Evolutionary conservation across 176 grass and related monocot species (phyloP).

Genomic region (Bromus sterilis): DNA sequence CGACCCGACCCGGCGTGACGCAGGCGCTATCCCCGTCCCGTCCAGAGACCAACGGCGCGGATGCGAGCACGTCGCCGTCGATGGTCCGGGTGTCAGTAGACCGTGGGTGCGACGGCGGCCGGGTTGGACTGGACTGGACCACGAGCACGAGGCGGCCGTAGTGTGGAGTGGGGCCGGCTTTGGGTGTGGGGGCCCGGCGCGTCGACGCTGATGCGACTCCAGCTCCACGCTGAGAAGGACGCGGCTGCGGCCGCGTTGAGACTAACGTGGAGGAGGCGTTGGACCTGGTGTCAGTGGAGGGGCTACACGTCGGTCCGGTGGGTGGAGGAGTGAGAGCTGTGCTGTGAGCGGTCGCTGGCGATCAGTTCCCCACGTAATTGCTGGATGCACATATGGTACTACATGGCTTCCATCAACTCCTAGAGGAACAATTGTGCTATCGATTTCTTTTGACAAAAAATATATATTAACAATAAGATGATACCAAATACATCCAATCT

Average conservation of each 20-base stretch:
- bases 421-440: neutral
- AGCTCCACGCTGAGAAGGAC: conserved; percentile 42
- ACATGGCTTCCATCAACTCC: neutral
- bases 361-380: neutral
- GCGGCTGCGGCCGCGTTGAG: conserved; percentile 6
- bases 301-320: conserved; percentile 23
- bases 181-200: neutral
- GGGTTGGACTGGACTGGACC: neutral
- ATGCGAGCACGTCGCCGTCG: neutral
- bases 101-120: conserved; percentile 10
- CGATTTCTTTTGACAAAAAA: no score
- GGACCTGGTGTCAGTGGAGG: conserved; percentile 16
- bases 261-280: neutral
- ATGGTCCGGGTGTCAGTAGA: conserved; percentile 1
- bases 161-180: neutral
- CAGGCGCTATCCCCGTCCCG: neutral
- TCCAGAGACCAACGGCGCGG: neutral
- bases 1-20: neutral
- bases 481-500: no score
- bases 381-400: neutral
- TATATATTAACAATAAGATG: no score
- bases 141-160: conserved; percentile 15
- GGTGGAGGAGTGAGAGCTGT: conserved; percentile 1
- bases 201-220: conserved; percentile 43
- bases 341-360: conserved; percentile 5